A percentile compares a stretch with the other conserved stretches of the same genome.
phyloP scores from a whole-genome alignment of 345 rosid species.

The Excoecaria agallocha region DNA sequence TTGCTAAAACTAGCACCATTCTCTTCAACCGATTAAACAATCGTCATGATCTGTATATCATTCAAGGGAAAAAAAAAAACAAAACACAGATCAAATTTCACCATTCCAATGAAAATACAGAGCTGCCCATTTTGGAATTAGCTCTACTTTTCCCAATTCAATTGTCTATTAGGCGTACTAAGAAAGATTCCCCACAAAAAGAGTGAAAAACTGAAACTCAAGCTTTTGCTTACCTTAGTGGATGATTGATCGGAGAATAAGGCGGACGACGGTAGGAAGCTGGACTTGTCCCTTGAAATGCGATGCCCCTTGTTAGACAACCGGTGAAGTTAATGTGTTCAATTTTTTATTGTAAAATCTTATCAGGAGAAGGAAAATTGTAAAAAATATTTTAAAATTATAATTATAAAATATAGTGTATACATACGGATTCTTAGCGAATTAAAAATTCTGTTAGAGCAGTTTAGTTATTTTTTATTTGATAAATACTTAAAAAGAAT shows the following conservation, averaged over 20 bases:
- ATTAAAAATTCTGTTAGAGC: too few species aligned
- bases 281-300: not conserved
- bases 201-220: not conserved
- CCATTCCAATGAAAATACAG: not conserved
- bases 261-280: not conserved
- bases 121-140: not conserved
- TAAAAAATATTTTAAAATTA: too few species aligned
- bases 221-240: not conserved
- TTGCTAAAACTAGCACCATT: conserved; percentile 88
- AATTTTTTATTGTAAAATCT: too few species aligned
- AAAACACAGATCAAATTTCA: not conserved
- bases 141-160: not conserved
- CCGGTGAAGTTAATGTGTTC: too few species aligned
- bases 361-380: too few species aligned
- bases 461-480: too few species aligned
- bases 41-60: not conserved
- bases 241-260: not conserved
- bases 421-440: too few species aligned
- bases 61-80: not conserved
- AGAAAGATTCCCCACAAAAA: not conserved
- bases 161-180: not conserved
- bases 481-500: too few species aligned
- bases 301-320: too few species aligned
- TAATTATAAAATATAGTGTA: too few species aligned
- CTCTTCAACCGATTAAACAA: conserved; percentile 5